A percentile compares a stretch with the other conserved stretches of the same genome.
phyloP scores from a whole-genome alignment of 2,329 filamentous ascomycete genomes.

The Didymella keratinophila region DNA sequence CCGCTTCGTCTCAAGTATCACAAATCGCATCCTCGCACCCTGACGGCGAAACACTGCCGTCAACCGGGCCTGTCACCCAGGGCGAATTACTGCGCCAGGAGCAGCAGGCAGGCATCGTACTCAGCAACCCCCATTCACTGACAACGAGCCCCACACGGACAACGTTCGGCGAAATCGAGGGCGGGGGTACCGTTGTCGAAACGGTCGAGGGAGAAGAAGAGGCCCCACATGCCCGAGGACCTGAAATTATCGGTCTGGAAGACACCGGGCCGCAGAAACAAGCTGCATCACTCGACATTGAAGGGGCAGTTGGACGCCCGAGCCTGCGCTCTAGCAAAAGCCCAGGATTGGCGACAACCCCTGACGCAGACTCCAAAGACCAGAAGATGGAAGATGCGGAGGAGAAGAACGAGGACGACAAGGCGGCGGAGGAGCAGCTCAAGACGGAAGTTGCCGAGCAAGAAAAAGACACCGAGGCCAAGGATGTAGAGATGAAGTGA shows the following conservation, averaged over 20 bases:
- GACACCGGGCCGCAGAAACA: slow-evolving; percentile 83
- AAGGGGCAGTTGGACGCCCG: slow-evolving; percentile 48
- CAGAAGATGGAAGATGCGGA: slow-evolving; percentile 34
- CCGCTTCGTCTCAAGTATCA: slow-evolving; percentile 21
- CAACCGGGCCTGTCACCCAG: slow-evolving; percentile 65
- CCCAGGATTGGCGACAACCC: slow-evolving; percentile 24
- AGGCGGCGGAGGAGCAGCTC: slow-evolving; percentile 22
- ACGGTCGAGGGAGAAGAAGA: slow-evolving; percentile 61
- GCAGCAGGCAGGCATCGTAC: slow-evolving; percentile 81
- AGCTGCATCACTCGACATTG: slow-evolving; percentile 55
- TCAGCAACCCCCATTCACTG: slow-evolving; percentile 55
- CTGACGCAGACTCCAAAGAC: slow-evolving; percentile 23
- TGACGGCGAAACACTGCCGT: slow-evolving; percentile 48
- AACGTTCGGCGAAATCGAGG: slow-evolving; percentile 37
- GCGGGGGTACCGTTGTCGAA: slow-evolving; percentile 43
- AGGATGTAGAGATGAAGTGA: slow-evolving; percentile 37
- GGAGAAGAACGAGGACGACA: slow-evolving; percentile 24
- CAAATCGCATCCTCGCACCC: slow-evolving; percentile 46
- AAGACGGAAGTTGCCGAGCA: slow-evolving; percentile 25
- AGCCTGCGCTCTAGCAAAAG: slow-evolving; percentile 43
- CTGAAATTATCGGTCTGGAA: slow-evolving; percentile 81
- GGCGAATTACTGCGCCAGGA: slow-evolving; percentile 87
- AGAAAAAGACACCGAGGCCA: slow-evolving; percentile 20
- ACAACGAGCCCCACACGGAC: slow-evolving; percentile 38
- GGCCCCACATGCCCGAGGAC: slow-evolving; percentile 80